A percentile compares a stretch with the other conserved stretches of the same genome.
These are phyloP conservation scores for Candida stauntonica DNA, from an alignment of 805 yeast species.

Conservation along the genomic window DNA sequence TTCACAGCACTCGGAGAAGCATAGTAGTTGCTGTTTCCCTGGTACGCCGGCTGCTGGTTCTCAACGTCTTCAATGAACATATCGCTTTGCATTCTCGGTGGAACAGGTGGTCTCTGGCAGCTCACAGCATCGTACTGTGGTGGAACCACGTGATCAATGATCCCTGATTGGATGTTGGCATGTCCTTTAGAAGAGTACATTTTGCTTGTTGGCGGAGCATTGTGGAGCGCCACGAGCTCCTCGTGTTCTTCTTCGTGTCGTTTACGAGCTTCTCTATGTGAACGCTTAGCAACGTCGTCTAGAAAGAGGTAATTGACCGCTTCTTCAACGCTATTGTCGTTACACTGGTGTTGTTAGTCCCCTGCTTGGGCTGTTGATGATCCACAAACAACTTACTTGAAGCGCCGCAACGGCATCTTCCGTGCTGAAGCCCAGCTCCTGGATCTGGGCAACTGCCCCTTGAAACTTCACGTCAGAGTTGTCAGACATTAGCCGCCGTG, in stretches of 20 bases:
- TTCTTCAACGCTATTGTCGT: slow-evolving; percentile 27
- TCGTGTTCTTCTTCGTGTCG: neutral
- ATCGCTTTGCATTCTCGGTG: slow-evolving; percentile 1
- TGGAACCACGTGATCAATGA: slow-evolving; percentile 1
- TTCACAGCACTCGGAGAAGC: neutral
- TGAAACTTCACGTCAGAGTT: slow-evolving; percentile 1
- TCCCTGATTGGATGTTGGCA: slow-evolving; percentile 4
- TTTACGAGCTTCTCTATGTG: neutral
- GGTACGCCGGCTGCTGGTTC: neutral
- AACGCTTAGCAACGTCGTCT: slow-evolving; percentile 17
- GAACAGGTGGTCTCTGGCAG: slow-evolving; percentile 4
- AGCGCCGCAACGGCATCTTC: slow-evolving; percentile 4
- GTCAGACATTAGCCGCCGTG: slow-evolving; percentile 1
- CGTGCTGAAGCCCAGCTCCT: slow-evolving; percentile 3
- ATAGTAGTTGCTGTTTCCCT: neutral
- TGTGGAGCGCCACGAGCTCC: neutral
- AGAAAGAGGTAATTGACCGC: slow-evolving; percentile 35
- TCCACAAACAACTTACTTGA: slow-evolving; percentile 8
- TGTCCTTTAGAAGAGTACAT: neutral
- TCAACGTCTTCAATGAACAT: slow-evolving; percentile 2
- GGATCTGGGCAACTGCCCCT: slow-evolving; percentile 1
- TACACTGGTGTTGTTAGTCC: neutral
- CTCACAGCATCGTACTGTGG: slow-evolving; percentile 1
- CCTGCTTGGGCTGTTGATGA: neutral
- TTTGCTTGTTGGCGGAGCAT: neutral